phyloP scores from a whole-genome alignment of 768 basidiomycete species.

The Phlebiopsis flavidoalba region DNA sequence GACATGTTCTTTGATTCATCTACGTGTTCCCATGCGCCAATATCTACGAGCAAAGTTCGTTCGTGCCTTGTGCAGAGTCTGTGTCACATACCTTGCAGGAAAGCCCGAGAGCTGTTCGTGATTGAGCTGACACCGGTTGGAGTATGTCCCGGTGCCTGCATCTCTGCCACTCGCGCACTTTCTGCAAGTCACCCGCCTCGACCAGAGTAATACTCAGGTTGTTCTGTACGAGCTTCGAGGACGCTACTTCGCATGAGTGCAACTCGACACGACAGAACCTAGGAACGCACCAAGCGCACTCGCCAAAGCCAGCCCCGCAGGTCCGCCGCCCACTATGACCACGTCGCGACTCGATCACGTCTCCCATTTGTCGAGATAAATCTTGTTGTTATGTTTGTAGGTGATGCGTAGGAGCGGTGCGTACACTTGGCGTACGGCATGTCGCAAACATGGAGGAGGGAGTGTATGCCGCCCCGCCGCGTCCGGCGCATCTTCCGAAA shows the following conservation, averaged over 20 bases:
- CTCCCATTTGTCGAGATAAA: slow-evolving; percentile 7
- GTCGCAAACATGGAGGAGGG: neutral
- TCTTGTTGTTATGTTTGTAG: neutral
- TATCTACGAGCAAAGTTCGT: slow-evolving; percentile 40
- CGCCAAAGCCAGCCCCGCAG: slow-evolving; percentile 85
- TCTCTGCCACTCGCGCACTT: slow-evolving; percentile 62
- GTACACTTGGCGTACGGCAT: neutral
- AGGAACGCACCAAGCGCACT: slow-evolving; percentile 67
- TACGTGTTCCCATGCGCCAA: slow-evolving; percentile 81
- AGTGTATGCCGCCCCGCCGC: neutral
- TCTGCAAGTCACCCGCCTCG: slow-evolving; percentile 75
- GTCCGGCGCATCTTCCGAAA: neutral
- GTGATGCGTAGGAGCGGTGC: neutral
- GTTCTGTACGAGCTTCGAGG: slow-evolving; percentile 43
- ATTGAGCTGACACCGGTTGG: slow-evolving; percentile 67
- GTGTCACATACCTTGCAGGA: slow-evolving; percentile 51
- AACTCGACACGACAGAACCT: neutral
- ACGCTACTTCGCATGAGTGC: slow-evolving; percentile 36
- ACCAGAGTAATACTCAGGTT: slow-evolving; percentile 66
- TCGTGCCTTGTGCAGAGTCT: neutral
- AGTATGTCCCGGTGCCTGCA: too few species aligned
- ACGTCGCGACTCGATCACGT: slow-evolving; percentile 66
- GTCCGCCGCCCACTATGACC: slow-evolving; percentile 93
- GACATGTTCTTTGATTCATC: slow-evolving; percentile 60
- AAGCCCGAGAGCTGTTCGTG: slow-evolving; percentile 65